A percentile compares a stretch with the other conserved stretches of the same genome.
Evolutionary conservation across 352 stramenopile genomes (phyloP).

Genomic region (Phytophthora hybrid): DNA sequence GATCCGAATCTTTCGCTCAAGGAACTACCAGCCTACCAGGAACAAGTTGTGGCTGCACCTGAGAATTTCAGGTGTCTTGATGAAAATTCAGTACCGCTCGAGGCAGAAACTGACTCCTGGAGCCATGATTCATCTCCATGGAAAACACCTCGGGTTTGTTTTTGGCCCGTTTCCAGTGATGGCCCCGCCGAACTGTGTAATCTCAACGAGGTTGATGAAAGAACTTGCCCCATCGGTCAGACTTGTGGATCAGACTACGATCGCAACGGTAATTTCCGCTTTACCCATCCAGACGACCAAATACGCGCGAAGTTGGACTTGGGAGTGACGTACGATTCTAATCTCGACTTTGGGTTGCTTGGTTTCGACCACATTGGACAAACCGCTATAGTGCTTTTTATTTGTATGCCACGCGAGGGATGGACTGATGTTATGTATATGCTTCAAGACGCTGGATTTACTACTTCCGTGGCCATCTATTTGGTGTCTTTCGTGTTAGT

Average conservation of each 20-base stretch:
- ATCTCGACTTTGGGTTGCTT: constrained; percentile 85
- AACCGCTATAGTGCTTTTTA: constrained; percentile 89
- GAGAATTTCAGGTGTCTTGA: constrained; percentile 20
- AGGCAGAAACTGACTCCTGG: constrained; percentile 41
- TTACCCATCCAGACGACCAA: constrained; percentile 52
- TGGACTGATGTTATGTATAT: constrained; percentile 85
- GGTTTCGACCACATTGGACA: constrained; percentile 91
- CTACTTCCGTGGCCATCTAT: constrained; percentile 63
- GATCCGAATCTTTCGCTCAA: constrained; percentile 42
- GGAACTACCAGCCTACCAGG: constrained; percentile 43
- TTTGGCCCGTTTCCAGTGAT: constrained; percentile 90
- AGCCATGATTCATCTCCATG: constrained; percentile 61
- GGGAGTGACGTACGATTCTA: constrained; percentile 57
- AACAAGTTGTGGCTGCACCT: constrained; percentile 23
- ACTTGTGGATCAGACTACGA: constrained; percentile 76
- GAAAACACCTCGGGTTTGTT: constrained; percentile 73
- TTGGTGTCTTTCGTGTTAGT: constrained; percentile 90
- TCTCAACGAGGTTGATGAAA: constrained; percentile 31
- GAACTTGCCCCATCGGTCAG: constrained; percentile 44
- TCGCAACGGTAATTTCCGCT: constrained; percentile 65
- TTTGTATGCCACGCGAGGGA: constrained; percentile 91
- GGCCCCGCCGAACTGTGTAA: constrained; percentile 57
- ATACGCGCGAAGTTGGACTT: constrained; percentile 45
- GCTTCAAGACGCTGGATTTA: constrained; percentile 60
- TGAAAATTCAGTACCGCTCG: constrained; percentile 12